Evolutionary conservation across 2,329 filamentous ascomycete species (phyloP), one percentile per base, ranked within the genome.

Genomic region (Clathrospora elynae): DNA sequence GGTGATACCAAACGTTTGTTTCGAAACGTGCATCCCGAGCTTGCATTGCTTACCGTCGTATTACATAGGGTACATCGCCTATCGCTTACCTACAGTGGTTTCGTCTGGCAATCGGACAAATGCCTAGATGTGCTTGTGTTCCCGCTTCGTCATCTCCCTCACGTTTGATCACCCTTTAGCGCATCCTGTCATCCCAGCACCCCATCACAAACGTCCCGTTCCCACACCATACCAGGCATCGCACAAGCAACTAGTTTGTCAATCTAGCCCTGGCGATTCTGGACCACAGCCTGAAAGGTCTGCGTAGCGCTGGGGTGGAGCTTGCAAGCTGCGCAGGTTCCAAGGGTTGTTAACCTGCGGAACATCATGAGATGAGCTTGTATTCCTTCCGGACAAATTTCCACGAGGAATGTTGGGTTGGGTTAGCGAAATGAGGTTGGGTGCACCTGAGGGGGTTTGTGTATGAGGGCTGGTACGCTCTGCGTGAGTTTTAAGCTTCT

Each of bases 151-250:
- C 56, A 68, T 66, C 46, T 64, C 63, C 53, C 44, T 46, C 53
- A 41, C 45, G 64, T 67, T 64, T 67, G 62, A 66, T 66, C 55
- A 55, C 30, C 61, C 40, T 42, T 50, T 58, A 61, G 59, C 48
- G 57, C 36, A 32, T 49, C 36, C 43, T 49, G n/a, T 53, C 40
- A 50, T 53, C 53, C 46, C 28, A 46, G 38, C 36, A 43, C 43
- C 35, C 46, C 48, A 38, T 46, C 36, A 43, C 31, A 22, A 26
- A 30, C 30, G n/a, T 33, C 28, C 35, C 33, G 23, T 18, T 34
- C 24, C 44, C 24, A 37, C 42, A 44, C 46, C 46, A 44, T 39
- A 47, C 42, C 49, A 52, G 54, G 53, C 47, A 35, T 46, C 23
- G 19, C 31, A 42, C 48, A 49, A 44, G 40, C 44, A 31, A 25